Base-by-base conservation (phyloP, 768 basidiomycete genomes). In the Naganishia friedmannii region DNA sequence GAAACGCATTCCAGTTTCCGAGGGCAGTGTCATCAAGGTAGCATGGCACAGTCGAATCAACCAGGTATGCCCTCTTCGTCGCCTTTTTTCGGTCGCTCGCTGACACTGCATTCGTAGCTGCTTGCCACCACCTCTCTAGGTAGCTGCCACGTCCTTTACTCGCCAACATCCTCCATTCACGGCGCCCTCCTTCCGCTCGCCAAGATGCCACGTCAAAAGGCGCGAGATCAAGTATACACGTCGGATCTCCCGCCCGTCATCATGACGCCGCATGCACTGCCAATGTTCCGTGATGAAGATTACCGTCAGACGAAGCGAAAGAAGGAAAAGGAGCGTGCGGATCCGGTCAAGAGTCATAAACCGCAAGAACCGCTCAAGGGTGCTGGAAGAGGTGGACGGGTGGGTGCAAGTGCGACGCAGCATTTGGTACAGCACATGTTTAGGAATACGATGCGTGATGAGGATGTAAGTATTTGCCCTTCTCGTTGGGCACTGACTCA, bases 41-140 rank as follows among this genome's bases (percentile, higher is more conserved):
- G 82, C 86, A 31, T 99, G 96, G 96, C 96, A 97, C 83, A 87
- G 91, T 7, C 92, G 91, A 82, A 98, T 99, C 84, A 99, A 99
- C 83, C 92, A 96, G 86, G 92, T 90, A 72, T 74, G 88, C 78
- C 34, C 65, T 46, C 63, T 39, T 31, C 53, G 37, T 58, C 51
- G 53, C 12, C 21, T 63, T 37, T 34, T 53, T 7, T 7, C 23
- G 46, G 17, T 48, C 54, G 23, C 55, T 4, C 1, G 39, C 63
- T 73, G 71, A 68, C 55, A 21, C 3, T 48, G 29, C 15, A 7
- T 10, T n/a, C 23, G 21, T 80, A 98, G 90, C 91, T 99, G 76
- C 84, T 97, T 70, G 85, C 90, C 46, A 91, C 93, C 3, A 85
- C 93, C 55, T 90, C 96, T 19, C 91, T 88, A 72, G 96, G 96